Evolutionary conservation across 495 filamentous ascomycete genomes (phyloP).

Genomic region (Penicillium robsamsonii): DNA sequence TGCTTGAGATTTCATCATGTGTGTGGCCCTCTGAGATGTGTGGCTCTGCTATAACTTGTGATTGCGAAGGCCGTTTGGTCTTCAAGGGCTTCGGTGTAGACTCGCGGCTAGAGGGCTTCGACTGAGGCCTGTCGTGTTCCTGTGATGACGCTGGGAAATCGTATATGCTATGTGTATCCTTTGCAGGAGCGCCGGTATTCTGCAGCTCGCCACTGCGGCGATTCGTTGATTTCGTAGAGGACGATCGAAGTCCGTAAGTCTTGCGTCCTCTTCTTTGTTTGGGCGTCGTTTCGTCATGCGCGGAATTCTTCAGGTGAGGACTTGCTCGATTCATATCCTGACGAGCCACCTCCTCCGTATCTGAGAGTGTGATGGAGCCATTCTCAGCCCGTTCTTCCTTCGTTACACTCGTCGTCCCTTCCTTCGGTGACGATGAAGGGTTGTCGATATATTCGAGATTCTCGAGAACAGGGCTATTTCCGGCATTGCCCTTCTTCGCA

Average conservation of each 20-base stretch:
- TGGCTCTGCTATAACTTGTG: neutral
- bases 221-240: slow-evolving; percentile 13
- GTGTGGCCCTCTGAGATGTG: neutral
- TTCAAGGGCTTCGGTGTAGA: slow-evolving; percentile 13
- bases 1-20: neutral
- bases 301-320: neutral
- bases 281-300: slow-evolving; percentile 6
- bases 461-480: slow-evolving; percentile 7
- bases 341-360: slow-evolving; percentile 1
- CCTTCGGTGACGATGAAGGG: slow-evolving; percentile 7
- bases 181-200: neutral
- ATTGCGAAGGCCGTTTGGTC: neutral
- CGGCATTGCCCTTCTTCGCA: slow-evolving; percentile 15
- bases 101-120: slow-evolving; percentile 13
- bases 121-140: neutral
- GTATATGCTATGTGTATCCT: slow-evolving; percentile 20
- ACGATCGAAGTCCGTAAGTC: slow-evolving; percentile 17
- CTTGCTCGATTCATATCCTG: neutral
- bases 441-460: slow-evolving; percentile 23
- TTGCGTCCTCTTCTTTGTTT: slow-evolving; percentile 7
- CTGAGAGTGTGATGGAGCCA: slow-evolving; percentile 7
- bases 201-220: neutral
- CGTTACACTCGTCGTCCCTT: slow-evolving; percentile 1
- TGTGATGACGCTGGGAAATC: slow-evolving; percentile 23
- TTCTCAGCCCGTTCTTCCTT: neutral